Percentiles rank a stretch among this genome's conserved stretches.
Evolutionary conservation across 1,139 yeast genomes (phyloP).

Genomic region (Debaryomyces fabryi): DNA sequence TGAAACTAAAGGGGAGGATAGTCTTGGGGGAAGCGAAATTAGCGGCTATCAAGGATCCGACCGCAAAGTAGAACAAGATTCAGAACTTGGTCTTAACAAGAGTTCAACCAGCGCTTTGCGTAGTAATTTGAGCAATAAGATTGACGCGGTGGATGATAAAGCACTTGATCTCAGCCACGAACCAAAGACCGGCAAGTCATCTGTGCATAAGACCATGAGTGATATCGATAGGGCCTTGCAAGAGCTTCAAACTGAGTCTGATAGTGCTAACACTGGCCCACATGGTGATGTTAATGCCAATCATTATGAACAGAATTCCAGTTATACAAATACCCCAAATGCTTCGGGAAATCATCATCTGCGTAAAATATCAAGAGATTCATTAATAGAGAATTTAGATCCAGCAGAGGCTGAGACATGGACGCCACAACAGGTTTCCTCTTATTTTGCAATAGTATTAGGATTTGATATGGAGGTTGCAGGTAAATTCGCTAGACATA

Average conservation of each 20-base stretch:
- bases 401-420: conserved; percentile 62
- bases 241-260: conserved; percentile 54
- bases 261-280: not conserved
- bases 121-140: not conserved
- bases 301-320: not conserved
- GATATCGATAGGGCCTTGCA: conserved; percentile 86
- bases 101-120: not conserved
- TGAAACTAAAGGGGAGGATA: conserved; percentile 1
- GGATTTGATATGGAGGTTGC: conserved; percentile 78
- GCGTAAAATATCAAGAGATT: conserved; percentile 19
- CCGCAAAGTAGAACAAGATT: not conserved
- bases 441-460: conserved; percentile 63
- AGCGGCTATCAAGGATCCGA: not conserved
- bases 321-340: not conserved
- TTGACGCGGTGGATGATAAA: not conserved
- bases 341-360: conserved; percentile 12
- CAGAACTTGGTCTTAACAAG: not conserved
- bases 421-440: conserved; percentile 85
- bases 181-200: conserved; percentile 4
- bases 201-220: conserved; percentile 61
- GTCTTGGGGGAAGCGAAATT: conserved; percentile 1
- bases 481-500: conserved; percentile 80
- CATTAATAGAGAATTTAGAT: conserved; percentile 42
- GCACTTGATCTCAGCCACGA: not conserved
- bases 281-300: not conserved